Evolutionary conservation across 768 basidiomycete genomes (phyloP).

Genomic region (Tulasnella sp.): DNA sequence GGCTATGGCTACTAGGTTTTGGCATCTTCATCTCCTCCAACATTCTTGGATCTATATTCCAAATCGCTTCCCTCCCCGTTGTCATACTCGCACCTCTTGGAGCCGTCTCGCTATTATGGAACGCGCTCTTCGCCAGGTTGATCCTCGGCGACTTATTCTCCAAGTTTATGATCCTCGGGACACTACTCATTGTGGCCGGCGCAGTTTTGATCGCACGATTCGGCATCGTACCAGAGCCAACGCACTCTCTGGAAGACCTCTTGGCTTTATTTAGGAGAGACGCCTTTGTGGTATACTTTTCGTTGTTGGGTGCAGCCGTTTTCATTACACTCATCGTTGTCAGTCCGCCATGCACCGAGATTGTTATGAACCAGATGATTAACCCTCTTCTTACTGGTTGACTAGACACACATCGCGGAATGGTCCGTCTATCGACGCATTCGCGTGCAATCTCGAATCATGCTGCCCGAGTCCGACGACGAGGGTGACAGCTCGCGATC

Average conservation of each 20-base stretch:
- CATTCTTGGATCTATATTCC: slow-evolving; percentile 76
- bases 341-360: slow-evolving; percentile 26
- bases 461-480: neutral
- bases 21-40: slow-evolving; percentile 82
- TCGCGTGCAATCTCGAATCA: neutral
- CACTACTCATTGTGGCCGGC: slow-evolving; percentile 75
- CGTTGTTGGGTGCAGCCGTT: slow-evolving; percentile 51
- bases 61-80: slow-evolving; percentile 88
- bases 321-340: slow-evolving; percentile 53
- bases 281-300: slow-evolving; percentile 74
- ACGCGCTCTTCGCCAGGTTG: slow-evolving; percentile 80
- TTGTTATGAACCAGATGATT: neutral
- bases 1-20: slow-evolving; percentile 82
- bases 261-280: slow-evolving; percentile 63
- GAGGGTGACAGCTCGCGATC: neutral
- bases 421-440: slow-evolving; percentile 38
- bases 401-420: slow-evolving; percentile 63
- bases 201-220: slow-evolving; percentile 85
- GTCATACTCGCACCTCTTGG: slow-evolving; percentile 91
- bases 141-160: slow-evolving; percentile 82
- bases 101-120: slow-evolving; percentile 87
- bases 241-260: slow-evolving; percentile 77
- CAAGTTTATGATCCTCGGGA: slow-evolving; percentile 75
- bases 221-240: slow-evolving; percentile 82
- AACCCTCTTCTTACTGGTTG: neutral